Base-by-base conservation (phyloP, 345 rosid species). In the Eucalyptus curtisii region DNA sequence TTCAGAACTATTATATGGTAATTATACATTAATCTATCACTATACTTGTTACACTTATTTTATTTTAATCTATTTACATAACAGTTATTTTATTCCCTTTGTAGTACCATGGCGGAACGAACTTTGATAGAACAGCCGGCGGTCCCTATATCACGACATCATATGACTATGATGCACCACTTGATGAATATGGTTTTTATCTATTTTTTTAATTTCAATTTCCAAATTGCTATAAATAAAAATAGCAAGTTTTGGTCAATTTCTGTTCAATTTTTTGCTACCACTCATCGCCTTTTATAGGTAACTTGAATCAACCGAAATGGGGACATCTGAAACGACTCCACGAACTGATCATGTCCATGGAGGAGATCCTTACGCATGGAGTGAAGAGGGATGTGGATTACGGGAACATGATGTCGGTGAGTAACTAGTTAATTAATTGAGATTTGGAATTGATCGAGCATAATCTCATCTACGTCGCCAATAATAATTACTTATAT, bases 241-340 rank as follows among this genome's bases (percentile, higher is more conserved):
- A 10, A 10, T 11, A 37, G 47, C 4, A 20, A 76, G 20, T 40
- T 76, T 6, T 37, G 15, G 22, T 76, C 15, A 37, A 76, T 40
- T 33, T 52, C 20, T 52, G 25, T 20, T 52, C 25, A 52, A 52
- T 52, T 68, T 68, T 68, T 68, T 19, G 82, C 84, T 76, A 37
- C 22, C 24, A 10, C 84, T 40, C 30, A 11, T 76, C 8, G 84
- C 84, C 15, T 76, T 76, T 40, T 15, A 40, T 17, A 86, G 76
- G 76, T 52, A 86, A 85, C 22, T 52, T 61, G 86, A 88, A 85
- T 42, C 96, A 97, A 88, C 98, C 99, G 2, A 95, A 95, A 90
- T 96, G 93, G 91, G 98, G 98, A 5, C 98, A 97, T 88, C 89
- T 95, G 91, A 96, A 94, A 92, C 91, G 93, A 49, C 95, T 96